Base-by-base conservation (phyloP, 164 flowering plant species). In the Macadamia integrifolia region DNA sequence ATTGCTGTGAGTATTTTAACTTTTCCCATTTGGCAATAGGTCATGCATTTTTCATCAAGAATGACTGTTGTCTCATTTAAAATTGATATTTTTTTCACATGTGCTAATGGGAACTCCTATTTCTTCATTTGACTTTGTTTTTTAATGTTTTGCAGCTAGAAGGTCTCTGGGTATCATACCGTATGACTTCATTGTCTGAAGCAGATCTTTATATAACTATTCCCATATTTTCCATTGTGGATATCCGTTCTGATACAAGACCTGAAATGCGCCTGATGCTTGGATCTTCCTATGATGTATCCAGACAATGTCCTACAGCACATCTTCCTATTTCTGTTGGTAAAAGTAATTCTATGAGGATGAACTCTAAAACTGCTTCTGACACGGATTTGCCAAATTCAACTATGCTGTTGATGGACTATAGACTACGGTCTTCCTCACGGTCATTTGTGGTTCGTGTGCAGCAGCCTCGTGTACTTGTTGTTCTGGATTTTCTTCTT, bases 261-360 rank as follows among this genome's bases (percentile, higher is more conserved):
- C 85, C 97, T 65, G 99, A 95, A 80, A 92, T 95, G 99, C 91
- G 92, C 15, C 78, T 92, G 74, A 95, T 95, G 98, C 93, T 95
- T 77, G 99, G 99, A 58, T 89, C 97, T 32, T 87, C 92, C 13
- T 73, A 82, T 72, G 96, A 92, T 82, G 83, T 79, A 62, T 77
- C 82, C 28, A 90, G 81, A 74, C 95, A 80, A 74, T 69, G 73
- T 69, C 77, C 80, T 66, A 32, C 72, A 60, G 89, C 83, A 67
- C 77, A 71, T 61, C 11, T 72, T 32, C 81, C 85, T 0, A 44
- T 69, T 65, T 64, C 71, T 14, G 60, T 71, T 35, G 73, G 72
- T 66, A 76, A 70, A 66, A 74, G 72, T 12, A 78, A 79, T 28
- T 64, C 77, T 48, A 32, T 62, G 61, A 71, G 69, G 69, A 69